These are phyloP conservation scores for Sporothrix phasma DNA, from an alignment of 2,329 filamentous ascomycete genomes.

Conservation along the genomic window DNA sequence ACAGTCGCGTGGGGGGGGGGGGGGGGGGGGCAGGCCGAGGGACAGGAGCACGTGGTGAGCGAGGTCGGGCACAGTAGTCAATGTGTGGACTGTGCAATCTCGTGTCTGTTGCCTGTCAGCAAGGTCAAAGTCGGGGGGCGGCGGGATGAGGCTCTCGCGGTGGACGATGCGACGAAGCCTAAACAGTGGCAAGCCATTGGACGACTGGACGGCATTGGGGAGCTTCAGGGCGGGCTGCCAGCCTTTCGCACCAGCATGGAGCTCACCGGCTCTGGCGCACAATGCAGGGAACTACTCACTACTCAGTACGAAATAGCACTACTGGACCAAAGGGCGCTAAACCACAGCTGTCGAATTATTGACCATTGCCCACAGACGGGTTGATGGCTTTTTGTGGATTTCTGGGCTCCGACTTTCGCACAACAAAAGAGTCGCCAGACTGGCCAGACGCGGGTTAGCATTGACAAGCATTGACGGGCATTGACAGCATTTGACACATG, in stretches of 20 bases:
- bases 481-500: no score
- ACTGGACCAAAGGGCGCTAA: not conserved
- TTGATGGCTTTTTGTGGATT: not conserved
- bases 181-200: not conserved
- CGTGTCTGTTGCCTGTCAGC: not conserved
- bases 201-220: not conserved
- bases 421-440: no score
- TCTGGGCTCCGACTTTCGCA: slow-evolving; percentile 3
- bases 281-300: no score
- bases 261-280: no score
- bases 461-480: no score
- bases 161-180: not conserved
- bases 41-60: not conserved
- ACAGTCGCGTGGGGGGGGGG: not conserved
- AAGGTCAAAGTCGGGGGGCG: not conserved
- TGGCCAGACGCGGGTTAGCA: slow-evolving; percentile 5
- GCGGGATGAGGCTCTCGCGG: not conserved
- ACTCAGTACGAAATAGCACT: no score
- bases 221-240: slow-evolving; percentile 3
- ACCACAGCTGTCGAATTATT: not conserved
- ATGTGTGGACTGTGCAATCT: not conserved
- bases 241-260: no score
- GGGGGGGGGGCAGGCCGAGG: not conserved
- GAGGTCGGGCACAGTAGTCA: not conserved
- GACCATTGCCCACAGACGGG: not conserved